These are phyloP conservation scores for Orbilia quercus DNA, from an alignment of 2,329 filamentous ascomycete genomes.

Conservation along the genomic window DNA sequence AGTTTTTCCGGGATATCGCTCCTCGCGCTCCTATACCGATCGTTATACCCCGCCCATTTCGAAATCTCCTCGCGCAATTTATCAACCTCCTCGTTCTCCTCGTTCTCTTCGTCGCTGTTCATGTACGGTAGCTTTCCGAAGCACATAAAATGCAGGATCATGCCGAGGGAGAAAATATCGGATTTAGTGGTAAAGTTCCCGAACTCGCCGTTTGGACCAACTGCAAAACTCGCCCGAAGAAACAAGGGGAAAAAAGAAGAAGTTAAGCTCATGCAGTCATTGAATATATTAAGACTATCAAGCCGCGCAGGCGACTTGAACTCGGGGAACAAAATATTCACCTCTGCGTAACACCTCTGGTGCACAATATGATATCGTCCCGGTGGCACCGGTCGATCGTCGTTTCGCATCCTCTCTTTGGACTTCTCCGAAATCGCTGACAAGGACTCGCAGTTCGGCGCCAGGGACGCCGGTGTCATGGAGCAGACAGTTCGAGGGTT, in stretches of 20 bases:
- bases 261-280: conserved; percentile 56
- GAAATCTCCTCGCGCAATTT: conserved; percentile 85
- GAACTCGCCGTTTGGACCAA: conserved; percentile 73
- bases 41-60: conserved; percentile 86
- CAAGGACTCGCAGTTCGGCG: conserved; percentile 80
- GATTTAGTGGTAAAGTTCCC: conserved; percentile 97
- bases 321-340: conserved; percentile 48
- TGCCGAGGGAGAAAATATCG: conserved; percentile 96
- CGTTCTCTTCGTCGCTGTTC: conserved; percentile 83
- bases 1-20: conserved; percentile 47
- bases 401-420: conserved; percentile 83
- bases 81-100: conserved; percentile 92
- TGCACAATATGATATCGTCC: conserved; percentile 96
- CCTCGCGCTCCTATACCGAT: conserved; percentile 67
- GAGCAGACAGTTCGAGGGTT: conserved; percentile 93
- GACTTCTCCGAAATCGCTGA: conserved; percentile 98
- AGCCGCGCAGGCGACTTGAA: conserved; percentile 21
- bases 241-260: conserved; percentile 5
- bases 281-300: conserved; percentile 31
- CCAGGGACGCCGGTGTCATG: conserved; percentile 72
- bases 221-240: too few species aligned
- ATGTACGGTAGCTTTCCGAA: conserved; percentile 88
- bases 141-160: conserved; percentile 99
- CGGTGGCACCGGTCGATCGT: conserved; percentile 91
- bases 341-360: conserved; percentile 84